Conservation (phyloP, 371 early-diverging fungal genomes). For the Mucor lusitanicus region DNA sequence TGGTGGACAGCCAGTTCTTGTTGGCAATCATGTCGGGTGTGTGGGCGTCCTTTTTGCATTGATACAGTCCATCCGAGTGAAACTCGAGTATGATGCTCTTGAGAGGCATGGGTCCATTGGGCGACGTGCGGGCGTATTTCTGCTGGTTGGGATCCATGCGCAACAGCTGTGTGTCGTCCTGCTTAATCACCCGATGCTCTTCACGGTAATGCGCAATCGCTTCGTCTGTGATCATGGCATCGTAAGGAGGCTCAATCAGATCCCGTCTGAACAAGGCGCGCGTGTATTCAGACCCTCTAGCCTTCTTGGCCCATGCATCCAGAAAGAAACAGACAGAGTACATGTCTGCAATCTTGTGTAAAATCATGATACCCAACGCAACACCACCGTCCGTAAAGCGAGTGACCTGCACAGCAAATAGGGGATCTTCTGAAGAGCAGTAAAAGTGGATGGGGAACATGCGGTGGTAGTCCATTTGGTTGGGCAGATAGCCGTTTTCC, state of each 20-base stretch:
- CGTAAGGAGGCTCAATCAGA: conserved; percentile 23
- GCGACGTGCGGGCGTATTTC: conserved; percentile 28
- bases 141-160: conserved; percentile 29
- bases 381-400: conserved; percentile 44
- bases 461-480: conserved; percentile 41
- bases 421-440: conserved; percentile 30
- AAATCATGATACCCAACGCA: conserved; percentile 39
- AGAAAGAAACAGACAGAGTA: conserved; percentile 38
- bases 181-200: conserved; percentile 26
- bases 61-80: conserved; percentile 29
- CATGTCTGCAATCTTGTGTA: conserved; percentile 42
- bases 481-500: conserved; percentile 35
- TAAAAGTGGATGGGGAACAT: conserved; percentile 50
- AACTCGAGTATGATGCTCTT: conserved; percentile 42
- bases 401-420: conserved; percentile 35
- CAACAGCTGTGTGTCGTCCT: not conserved
- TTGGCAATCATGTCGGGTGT: conserved; percentile 37
- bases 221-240: conserved; percentile 29
- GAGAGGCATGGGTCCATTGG: conserved; percentile 36
- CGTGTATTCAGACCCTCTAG: conserved; percentile 19
- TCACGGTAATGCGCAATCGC: conserved; percentile 34
- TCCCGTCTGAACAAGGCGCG: conserved; percentile 21
- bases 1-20: conserved; percentile 37
- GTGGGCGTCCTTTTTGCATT: conserved; percentile 41
- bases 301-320: conserved; percentile 40